phyloP scores from a whole-genome alignment of 805 yeast species.

The Sungouiella thailandica region DNA sequence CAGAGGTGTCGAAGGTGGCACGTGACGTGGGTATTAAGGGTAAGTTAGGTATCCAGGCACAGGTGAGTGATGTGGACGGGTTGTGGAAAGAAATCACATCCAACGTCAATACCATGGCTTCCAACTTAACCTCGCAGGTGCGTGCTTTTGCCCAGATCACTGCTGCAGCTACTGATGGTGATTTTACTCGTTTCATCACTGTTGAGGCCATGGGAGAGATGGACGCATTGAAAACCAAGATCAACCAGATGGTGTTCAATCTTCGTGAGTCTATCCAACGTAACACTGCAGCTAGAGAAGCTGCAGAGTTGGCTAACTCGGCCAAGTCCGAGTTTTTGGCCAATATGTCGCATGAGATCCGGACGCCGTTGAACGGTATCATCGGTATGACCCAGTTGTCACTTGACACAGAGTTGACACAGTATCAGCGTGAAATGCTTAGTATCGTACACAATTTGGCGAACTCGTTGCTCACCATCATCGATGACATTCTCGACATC shows the following conservation, averaged over 20 bases:
- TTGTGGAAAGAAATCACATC: slow-evolving; percentile 89
- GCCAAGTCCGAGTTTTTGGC: slow-evolving; percentile 90
- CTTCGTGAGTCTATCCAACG: slow-evolving; percentile 85
- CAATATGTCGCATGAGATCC: slow-evolving; percentile 76
- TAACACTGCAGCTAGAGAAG: slow-evolving; percentile 90
- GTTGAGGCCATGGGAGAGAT: slow-evolving; percentile 92
- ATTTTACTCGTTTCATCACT: slow-evolving; percentile 82
- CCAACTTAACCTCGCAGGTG: slow-evolving; percentile 88
- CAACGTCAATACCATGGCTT: slow-evolving; percentile 90
- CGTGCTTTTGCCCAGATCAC: slow-evolving; percentile 92
- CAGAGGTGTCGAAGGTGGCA: slow-evolving; percentile 86
- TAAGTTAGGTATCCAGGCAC: slow-evolving; percentile 88
- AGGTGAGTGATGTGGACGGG: slow-evolving; percentile 86
- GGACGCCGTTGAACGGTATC: slow-evolving; percentile 92
- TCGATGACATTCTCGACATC: slow-evolving; percentile 86
- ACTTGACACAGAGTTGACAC: slow-evolving; percentile 82
- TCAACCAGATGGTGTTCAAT: slow-evolving; percentile 61
- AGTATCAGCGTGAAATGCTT: slow-evolving; percentile 87
- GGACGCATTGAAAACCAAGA: slow-evolving; percentile 63
- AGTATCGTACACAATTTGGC: slow-evolving; percentile 86
- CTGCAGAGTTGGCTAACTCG: slow-evolving; percentile 85
- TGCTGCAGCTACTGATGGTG: slow-evolving; percentile 93
- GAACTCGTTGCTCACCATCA: slow-evolving; percentile 77
- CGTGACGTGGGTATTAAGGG: slow-evolving; percentile 93
- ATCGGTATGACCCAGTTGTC: slow-evolving; percentile 91